Conservation (phyloP, 2,329 filamentous ascomycete species). For the Colletotrichum liaoningense region DNA sequence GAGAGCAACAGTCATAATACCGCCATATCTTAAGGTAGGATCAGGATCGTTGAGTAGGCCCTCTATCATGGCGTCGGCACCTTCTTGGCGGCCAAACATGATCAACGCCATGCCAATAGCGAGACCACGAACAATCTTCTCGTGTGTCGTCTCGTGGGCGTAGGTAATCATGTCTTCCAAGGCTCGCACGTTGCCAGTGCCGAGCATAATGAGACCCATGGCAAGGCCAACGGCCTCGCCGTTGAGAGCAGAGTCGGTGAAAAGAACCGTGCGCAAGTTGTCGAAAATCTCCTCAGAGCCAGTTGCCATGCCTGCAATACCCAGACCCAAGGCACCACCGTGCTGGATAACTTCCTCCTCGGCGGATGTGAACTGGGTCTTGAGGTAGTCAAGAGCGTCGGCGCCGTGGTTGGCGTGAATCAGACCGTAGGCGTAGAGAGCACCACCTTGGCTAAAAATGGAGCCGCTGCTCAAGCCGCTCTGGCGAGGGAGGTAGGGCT, state of each 20-base stretch:
- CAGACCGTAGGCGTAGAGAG: constrained; percentile 92
- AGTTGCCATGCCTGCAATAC: constrained; percentile 97
- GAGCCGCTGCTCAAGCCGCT: constrained; percentile 82
- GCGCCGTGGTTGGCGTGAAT: constrained; percentile 98
- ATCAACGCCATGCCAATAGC: constrained; percentile 97
- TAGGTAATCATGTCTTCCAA: constrained; percentile 98
- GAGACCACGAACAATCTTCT: constrained; percentile 97
- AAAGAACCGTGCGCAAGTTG: constrained; percentile 88
- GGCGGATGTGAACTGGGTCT: constrained; percentile 78
- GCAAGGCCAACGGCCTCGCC: constrained; percentile 95
- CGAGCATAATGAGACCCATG: constrained; percentile 98
- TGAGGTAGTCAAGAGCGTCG: constrained; percentile 85
- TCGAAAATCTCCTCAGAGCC: constrained; percentile 92
- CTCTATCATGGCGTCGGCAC: constrained; percentile 93
- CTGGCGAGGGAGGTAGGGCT: constrained; percentile 90
- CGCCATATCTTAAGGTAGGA: constrained; percentile 92
- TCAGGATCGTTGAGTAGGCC: constrained; percentile 93
- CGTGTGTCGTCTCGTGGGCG: constrained; percentile 96
- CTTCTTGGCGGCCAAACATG: constrained; percentile 97
- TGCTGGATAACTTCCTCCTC: constrained; percentile 96
- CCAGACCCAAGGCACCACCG: constrained; percentile 92
- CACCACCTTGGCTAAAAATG: constrained; percentile 95
- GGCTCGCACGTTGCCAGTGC: constrained; percentile 94
- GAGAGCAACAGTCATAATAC: constrained; percentile 98
- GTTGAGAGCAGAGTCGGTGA: constrained; percentile 94